Evolutionary conservation across 2,329 filamentous ascomycete species (phyloP), one percentile per base, ranked within the genome.

Genomic region (Aureobasidium sp.): DNA sequence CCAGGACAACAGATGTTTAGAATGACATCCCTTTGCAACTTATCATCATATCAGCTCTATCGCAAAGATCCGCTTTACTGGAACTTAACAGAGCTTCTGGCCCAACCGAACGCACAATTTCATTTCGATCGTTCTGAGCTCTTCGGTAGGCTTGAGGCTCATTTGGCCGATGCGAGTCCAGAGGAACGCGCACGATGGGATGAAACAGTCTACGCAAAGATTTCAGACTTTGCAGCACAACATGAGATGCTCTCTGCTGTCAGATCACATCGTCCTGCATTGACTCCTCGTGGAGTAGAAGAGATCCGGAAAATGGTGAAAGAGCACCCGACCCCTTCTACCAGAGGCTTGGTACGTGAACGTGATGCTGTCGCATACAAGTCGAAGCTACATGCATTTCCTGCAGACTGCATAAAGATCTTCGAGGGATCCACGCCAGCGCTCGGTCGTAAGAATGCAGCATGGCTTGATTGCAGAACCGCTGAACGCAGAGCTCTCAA

Each of bases 221-320:
- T 62, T 7, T 41, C 45, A 15, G 63, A 62, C 6, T 51, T 52
- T 15, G 42, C 60, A 25, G 59, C 36, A 20, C 36, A 59, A 17
- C 37, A 53, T 34, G 62, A 64, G 27, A 37, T 48, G 20, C 27
- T 64, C 9, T 52, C 34, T 7, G 58, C 58, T 36, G 5, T 55
- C 3, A 41, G 17, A 4, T 15, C 29, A 4, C 37, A 55, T 31
- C 37, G 51, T 2, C 51, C 51, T 42, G 22, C 36, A 17, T 55
- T 29, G 4, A 2, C 5, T 15, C 51, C 3, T 12, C 36, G 34
- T 11, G 36, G 17, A 9, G 7, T 3, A n/a, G 12, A 39, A 9
- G 49, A 29, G 2, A 2, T 12, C 3, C 7, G 3, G 14, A 29
- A 29, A 9, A 4, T 41, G 36, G 5, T 17, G 2, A 27, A 31